Base-by-base conservation (phyloP, 1,139 yeast genomes). In the Hyphopichia fennica region DNA sequence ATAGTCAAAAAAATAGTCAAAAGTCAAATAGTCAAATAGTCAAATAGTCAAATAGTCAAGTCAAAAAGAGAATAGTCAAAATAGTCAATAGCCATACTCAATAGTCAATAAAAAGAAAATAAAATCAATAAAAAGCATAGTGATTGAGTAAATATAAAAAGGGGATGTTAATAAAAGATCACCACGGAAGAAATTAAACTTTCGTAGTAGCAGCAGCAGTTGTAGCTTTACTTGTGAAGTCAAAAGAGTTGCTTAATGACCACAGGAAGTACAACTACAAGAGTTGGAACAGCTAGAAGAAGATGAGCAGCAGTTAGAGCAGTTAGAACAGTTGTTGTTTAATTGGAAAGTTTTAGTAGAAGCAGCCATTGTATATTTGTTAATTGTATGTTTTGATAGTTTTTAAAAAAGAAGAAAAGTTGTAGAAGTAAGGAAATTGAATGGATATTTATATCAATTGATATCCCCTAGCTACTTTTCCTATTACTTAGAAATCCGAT, bases 21-120 rank as follows among this genome's bases (percentile, higher is more conserved):
- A 22, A 22, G 10, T 7, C 10, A 22, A 22, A 10, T 22, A 22
- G 25, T 22, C 10, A 22, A 22, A n/a, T n/a, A n/a, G n/a, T n/a
- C n/a, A 25, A 25, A 11, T 8, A 25, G n/a, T 9, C 11, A 25
- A 25, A 25, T 7, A 25, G 13, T 25, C 28, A 36, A 20, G 18
- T n/a, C 10, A 14, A 23, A 17, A 15, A 22, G n/a, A 11, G 13
- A 17, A 36, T 19, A 37, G 39, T 37, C 39, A 37, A 35, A 29
- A 30, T 29, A 37, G 39, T 29, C 39, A 37, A 35, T 27, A 35
- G 32, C 27, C 33, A 35, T 18, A 16, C 34, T 36, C 38, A 19
- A 20, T 37, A 37, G 39, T 37, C 29, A 35, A 25, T 14, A n/a
- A 16, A 20, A 23, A 22, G 15, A 25, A 34, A 23, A 9, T 5